Percentiles rank a stretch among this genome's conserved stretches.
Conservation (phyloP, 2,329 filamentous ascomycete species). For the Trichoderma endophyticum region DNA sequence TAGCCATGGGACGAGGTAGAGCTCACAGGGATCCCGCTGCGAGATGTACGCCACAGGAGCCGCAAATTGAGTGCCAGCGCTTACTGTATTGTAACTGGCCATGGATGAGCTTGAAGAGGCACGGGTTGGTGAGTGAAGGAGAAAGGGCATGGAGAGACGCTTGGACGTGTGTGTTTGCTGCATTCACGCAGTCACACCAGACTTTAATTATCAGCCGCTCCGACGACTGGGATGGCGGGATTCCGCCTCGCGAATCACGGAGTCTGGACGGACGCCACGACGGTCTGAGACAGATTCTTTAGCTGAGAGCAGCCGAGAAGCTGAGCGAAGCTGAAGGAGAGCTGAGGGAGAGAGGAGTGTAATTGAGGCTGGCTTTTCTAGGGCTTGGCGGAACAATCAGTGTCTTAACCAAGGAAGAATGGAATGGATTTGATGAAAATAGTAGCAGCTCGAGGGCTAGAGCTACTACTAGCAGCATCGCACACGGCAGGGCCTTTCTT, state of each 20-base stretch:
- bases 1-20: background rate
- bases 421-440: background rate
- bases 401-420: background rate
- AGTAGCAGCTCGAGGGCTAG: too few species aligned
- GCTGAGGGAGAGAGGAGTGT: background rate
- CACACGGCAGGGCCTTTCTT: background rate
- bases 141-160: background rate
- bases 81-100: background rate
- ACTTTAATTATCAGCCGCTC: background rate
- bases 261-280: background rate
- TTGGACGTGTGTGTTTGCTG: background rate
- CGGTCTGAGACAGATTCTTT: conserved; percentile 3
- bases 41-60: background rate
- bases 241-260: background rate
- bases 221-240: background rate
- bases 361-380: background rate
- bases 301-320: background rate
- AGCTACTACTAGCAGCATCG: background rate
- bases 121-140: background rate
- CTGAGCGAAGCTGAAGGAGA: background rate
- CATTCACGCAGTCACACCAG: background rate
- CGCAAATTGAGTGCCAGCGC: conserved; percentile 1
- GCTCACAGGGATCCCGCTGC: background rate
- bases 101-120: background rate
- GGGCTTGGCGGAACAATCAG: background rate